phyloP scores from a whole-genome alignment of 2,329 filamentous ascomycete genomes.

The Daldinia sp. region DNA sequence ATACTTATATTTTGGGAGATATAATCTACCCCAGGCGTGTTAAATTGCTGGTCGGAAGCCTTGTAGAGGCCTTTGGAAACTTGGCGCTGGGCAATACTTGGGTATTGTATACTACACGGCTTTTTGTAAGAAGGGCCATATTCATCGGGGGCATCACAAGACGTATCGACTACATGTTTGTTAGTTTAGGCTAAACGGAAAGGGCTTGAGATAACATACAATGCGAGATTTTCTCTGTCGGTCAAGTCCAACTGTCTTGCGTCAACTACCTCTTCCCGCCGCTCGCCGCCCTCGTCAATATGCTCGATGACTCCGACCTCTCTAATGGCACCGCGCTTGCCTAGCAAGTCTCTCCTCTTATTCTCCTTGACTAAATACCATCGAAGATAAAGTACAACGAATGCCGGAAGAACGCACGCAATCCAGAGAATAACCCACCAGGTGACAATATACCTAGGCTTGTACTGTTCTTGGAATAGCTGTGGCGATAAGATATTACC shows the following conservation, averaged over 20 bases:
- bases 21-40: too few species aligned
- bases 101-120: neutral
- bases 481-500: slow-evolving; percentile 47
- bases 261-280: slow-evolving; percentile 45
- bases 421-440: slow-evolving; percentile 47
- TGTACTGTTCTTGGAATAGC: slow-evolving; percentile 40
- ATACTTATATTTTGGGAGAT: too few species aligned
- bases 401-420: slow-evolving; percentile 50
- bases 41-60: too few species aligned
- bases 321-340: slow-evolving; percentile 31
- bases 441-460: slow-evolving; percentile 44
- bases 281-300: slow-evolving; percentile 43
- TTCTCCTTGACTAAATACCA: slow-evolving; percentile 53
- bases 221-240: slow-evolving; percentile 48
- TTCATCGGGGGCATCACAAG: neutral
- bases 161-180: neutral
- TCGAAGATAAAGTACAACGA: slow-evolving; percentile 51
- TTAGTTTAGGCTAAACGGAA: neutral
- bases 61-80: too few species aligned
- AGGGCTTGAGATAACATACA: slow-evolving; percentile 24
- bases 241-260: slow-evolving; percentile 49
- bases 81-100: neutral
- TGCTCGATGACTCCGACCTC: slow-evolving; percentile 44
- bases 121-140: neutral
- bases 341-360: slow-evolving; percentile 47